These are phyloP conservation scores for Davidsoniella neocaledoniae DNA, from an alignment of 2,329 filamentous ascomycete genomes.

Conservation along the genomic window DNA sequence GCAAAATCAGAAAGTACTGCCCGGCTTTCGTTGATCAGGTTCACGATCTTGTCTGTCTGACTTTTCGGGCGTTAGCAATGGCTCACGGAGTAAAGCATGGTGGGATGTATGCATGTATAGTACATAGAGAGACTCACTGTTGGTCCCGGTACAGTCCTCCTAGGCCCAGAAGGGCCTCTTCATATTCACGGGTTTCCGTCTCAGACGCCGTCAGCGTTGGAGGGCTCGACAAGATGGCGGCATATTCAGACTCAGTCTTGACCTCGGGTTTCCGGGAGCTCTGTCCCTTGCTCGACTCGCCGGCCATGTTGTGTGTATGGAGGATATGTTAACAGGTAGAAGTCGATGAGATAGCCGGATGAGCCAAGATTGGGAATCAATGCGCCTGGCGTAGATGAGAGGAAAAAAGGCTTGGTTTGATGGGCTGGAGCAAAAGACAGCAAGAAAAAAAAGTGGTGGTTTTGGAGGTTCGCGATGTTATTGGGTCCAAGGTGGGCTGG, in stretches of 20 bases:
- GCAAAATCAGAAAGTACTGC: conserved; percentile 89
- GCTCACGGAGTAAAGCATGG: not conserved
- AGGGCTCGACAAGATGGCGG: conserved; percentile 72
- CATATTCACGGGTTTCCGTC: conserved; percentile 77
- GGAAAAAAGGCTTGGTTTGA: not conserved
- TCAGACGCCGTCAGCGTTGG: conserved; percentile 63
- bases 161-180: conserved; percentile 70
- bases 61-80: conserved; percentile 25
- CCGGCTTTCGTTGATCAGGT: conserved; percentile 78
- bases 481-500: conserved; percentile 3
- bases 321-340: not conserved
- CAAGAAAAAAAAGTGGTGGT: conserved; percentile 3
- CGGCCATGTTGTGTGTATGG: conserved; percentile 49
- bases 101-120: not conserved
- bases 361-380: not conserved
- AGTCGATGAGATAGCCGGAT: not conserved
- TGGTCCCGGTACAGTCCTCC: conserved; percentile 87
- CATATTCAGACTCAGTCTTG: conserved; percentile 77
- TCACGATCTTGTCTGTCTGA: conserved; percentile 69
- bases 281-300: conserved; percentile 40
- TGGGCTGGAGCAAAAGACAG: not conserved
- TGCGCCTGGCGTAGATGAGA: not conserved
- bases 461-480: not conserved
- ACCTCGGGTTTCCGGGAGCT: conserved; percentile 1
- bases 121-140: conserved; percentile 32